Evolutionary conservation across 1,284 basidiomycete species (phyloP), one percentile per base, ranked within the genome.

Genomic region (Testicularia cyperi): DNA sequence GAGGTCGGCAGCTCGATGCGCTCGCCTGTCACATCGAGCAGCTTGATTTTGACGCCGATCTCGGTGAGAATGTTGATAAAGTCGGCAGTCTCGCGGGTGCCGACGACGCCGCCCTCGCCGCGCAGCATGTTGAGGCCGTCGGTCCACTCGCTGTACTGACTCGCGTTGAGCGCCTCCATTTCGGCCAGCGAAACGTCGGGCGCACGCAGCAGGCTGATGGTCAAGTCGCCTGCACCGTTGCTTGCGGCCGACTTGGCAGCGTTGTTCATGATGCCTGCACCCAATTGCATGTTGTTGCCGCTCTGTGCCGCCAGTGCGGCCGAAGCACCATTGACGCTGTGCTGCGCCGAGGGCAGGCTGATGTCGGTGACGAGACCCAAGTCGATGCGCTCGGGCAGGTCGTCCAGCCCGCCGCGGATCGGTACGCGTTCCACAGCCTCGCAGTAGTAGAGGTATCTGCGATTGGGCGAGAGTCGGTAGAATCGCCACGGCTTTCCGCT

Each of bases 71-170:
- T 65, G 28, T 74, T 53, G 33, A 72, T 70, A 38, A 49, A 51
- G 15, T 74, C 68, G 28, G 65, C 71, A 43, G 68, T 73, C 44
- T 73, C 62, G 28, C 55, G 54, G 22, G 70, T 74, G 41, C 54
- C 65, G 14, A 71, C 66, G 13, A 68, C 51, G 21, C 65, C 67
- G 5, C 65, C 67, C 44, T 67, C 66, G 24, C 60, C 61, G 21
- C 66, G 56, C 18, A 75, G 48, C 83, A 94, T 89, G 68, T 90
- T 89, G 74, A 97, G 78, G 2, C 92, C 92, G 75, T 97, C 92
- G 1, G 89, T 89, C 92, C 92, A 97, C 78, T 97, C 92, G 18
- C 90, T 88, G 83, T 89, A 91, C 33, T 88, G 82, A 15, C 87
- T 85, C 40, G 84, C 82, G 75, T 92, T 88, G 8, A 88, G 84